phyloP scores from a whole-genome alignment of 2,329 filamentous ascomycete species.

The Xylariaceae sp. region DNA sequence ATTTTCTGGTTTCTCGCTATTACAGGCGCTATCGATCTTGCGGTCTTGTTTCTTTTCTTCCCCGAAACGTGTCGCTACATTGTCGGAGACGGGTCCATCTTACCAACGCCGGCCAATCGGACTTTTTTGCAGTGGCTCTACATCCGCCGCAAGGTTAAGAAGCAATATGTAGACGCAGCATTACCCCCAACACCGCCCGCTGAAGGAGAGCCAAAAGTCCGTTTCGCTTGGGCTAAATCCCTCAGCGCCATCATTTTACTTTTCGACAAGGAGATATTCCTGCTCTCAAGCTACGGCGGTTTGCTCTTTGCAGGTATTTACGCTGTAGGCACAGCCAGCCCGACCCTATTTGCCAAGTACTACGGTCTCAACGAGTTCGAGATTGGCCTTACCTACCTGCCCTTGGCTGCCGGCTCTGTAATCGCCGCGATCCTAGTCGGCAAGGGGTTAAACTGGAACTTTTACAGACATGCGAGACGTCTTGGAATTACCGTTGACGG shows the following conservation, averaged over 20 bases:
- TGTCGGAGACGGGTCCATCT: constrained; percentile 23
- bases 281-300: constrained; percentile 59
- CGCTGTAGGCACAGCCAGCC: constrained; percentile 57
- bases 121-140: neutral
- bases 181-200: neutral
- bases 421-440: constrained; percentile 58
- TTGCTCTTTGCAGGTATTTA: constrained; percentile 63
- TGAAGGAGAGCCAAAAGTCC: neutral
- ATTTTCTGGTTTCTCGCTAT: constrained; percentile 36
- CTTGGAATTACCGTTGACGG: constrained; percentile 66
- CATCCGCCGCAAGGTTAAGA: neutral
- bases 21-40: constrained; percentile 16
- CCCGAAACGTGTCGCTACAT: constrained; percentile 26
- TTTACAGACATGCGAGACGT: constrained; percentile 66
- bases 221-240: constrained; percentile 40
- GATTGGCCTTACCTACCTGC: constrained; percentile 59
- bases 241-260: constrained; percentile 59
- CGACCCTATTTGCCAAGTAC: constrained; percentile 55
- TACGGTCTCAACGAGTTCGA: constrained; percentile 57
- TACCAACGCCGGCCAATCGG: neutral
- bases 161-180: neutral
- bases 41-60: constrained; percentile 17
- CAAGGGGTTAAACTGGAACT: constrained; percentile 60
- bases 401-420: constrained; percentile 57
- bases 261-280: constrained; percentile 61